These are phyloP conservation scores for Phlebiopsis flavidoalba DNA, from an alignment of 768 basidiomycete species.

Conservation along the genomic window DNA sequence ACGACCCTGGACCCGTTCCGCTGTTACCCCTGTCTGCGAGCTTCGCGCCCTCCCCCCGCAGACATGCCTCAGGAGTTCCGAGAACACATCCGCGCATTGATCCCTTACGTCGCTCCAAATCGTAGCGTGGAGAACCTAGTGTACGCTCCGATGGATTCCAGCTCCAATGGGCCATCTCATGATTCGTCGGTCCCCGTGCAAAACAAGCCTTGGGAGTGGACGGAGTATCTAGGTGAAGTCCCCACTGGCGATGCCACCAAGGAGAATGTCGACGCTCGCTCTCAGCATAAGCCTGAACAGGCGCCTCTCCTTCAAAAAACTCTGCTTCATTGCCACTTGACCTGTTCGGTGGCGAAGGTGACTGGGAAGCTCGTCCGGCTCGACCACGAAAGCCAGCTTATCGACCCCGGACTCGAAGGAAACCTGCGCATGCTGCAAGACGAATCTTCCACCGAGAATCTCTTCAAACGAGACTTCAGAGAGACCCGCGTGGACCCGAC, in stretches of 20 bases:
- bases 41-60: slow-evolving; percentile 47
- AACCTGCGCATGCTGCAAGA: slow-evolving; percentile 63
- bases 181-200: slow-evolving; percentile 48
- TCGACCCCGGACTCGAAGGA: slow-evolving; percentile 32
- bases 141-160: slow-evolving; percentile 47
- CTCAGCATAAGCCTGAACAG: not conserved
- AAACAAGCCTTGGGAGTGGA: slow-evolving; percentile 86
- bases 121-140: slow-evolving; percentile 52
- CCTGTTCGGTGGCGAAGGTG: slow-evolving; percentile 45
- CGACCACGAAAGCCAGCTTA: slow-evolving; percentile 36
- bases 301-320: slow-evolving; percentile 41
- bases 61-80: slow-evolving; percentile 54
- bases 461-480: slow-evolving; percentile 74
- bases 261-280: slow-evolving; percentile 37
- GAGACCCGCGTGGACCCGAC: slow-evolving; percentile 51
- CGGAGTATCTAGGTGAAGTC: slow-evolving; percentile 70
- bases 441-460: slow-evolving; percentile 51
- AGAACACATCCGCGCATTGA: slow-evolving; percentile 50
- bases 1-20: slow-evolving; percentile 56
- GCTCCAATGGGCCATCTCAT: slow-evolving; percentile 29
- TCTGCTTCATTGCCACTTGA: slow-evolving; percentile 69
- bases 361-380: slow-evolving; percentile 36
- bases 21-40: slow-evolving; percentile 51
- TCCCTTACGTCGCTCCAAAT: slow-evolving; percentile 49
- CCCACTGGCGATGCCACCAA: slow-evolving; percentile 20